Conservation (phyloP, 345 rosid genomes). For the Sapria himalayana region DNA sequence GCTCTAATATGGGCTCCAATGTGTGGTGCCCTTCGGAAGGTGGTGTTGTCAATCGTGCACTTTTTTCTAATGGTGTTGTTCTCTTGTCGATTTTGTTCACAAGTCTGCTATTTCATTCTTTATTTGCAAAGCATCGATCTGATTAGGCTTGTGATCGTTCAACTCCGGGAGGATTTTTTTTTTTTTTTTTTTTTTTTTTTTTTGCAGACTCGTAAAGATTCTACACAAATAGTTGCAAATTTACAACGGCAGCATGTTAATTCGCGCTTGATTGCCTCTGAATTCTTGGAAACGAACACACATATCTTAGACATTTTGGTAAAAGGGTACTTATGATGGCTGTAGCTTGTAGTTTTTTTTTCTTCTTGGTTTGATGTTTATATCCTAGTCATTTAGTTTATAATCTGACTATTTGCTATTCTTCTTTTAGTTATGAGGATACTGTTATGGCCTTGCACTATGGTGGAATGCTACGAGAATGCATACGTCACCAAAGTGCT, state of each 20-base stretch:
- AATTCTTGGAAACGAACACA: constrained; percentile 19
- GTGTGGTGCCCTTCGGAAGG: too few relatives aligned
- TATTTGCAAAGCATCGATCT: too few relatives aligned
- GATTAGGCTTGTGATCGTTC: constrained; percentile 5
- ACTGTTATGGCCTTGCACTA: constrained; percentile 12
- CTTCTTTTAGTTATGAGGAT: constrained; percentile 13
- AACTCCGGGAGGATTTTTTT: constrained; percentile 1
- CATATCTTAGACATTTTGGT: constrained; percentile 24
- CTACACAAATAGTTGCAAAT: constrained; percentile 22
- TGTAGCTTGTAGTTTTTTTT: too few relatives aligned
- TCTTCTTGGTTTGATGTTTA: too few relatives aligned
- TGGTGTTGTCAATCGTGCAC: too few relatives aligned
- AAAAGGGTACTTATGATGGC: too few relatives aligned
- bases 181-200: constrained; percentile 1
- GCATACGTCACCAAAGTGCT: constrained; percentile 18
- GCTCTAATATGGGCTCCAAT: too few relatives aligned
- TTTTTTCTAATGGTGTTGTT: too few relatives aligned
- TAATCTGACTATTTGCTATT: too few relatives aligned
- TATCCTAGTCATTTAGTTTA: too few relatives aligned
- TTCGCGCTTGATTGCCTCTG: constrained; percentile 16
- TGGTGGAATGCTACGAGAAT: constrained; percentile 16
- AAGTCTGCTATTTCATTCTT: too few relatives aligned
- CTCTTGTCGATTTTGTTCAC: too few relatives aligned
- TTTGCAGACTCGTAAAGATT: constrained; percentile 23
- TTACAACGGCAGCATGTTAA: constrained; percentile 28